Evolutionary conservation across 192 early-diverging fungal species (phyloP).

Genomic region (Chytriomyces sp.): DNA sequence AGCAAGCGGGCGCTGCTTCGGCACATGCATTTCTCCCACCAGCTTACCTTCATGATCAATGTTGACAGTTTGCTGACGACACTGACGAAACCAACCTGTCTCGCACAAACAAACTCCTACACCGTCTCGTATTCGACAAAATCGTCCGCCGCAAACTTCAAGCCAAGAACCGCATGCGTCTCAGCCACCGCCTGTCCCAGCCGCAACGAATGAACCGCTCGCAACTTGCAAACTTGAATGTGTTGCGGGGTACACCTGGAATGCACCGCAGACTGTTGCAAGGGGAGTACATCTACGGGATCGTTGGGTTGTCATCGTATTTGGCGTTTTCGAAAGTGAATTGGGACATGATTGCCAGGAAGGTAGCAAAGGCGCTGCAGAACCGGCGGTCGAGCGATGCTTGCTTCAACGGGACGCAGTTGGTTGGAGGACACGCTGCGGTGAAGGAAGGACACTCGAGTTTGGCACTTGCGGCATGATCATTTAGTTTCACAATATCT

Average conservation of each 20-base stretch:
- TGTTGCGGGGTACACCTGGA: constrained; percentile 2
- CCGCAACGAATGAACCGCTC: constrained; percentile 2
- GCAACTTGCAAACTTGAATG: constrained; percentile 19
- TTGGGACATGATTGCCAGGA: neutral
- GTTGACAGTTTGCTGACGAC: neutral
- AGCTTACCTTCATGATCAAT: neutral
- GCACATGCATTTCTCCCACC: neutral
- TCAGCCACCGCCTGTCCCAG: neutral
- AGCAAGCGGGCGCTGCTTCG: too few species aligned
- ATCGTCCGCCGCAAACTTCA: neutral
- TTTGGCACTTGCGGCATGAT: too few species aligned
- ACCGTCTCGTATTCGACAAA: constrained; percentile 15
- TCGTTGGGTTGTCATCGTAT: neutral
- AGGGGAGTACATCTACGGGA: constrained; percentile 10
- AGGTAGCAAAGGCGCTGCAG: neutral
- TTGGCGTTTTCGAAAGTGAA: constrained; percentile 1
- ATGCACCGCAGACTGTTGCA: neutral
- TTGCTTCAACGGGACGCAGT: too few species aligned
- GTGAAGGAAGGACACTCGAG: too few species aligned
- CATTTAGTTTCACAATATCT: too few species aligned
- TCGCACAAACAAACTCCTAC: neutral
- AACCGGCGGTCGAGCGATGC: neutral
- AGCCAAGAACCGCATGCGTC: neutral
- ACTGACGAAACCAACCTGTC: neutral
- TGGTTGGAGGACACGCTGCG: too few species aligned